Evolutionary conservation across 2,329 filamentous ascomycete species (phyloP), one percentile per base, ranked within the genome.

Genomic region (Leptographium lundbergii): DNA sequence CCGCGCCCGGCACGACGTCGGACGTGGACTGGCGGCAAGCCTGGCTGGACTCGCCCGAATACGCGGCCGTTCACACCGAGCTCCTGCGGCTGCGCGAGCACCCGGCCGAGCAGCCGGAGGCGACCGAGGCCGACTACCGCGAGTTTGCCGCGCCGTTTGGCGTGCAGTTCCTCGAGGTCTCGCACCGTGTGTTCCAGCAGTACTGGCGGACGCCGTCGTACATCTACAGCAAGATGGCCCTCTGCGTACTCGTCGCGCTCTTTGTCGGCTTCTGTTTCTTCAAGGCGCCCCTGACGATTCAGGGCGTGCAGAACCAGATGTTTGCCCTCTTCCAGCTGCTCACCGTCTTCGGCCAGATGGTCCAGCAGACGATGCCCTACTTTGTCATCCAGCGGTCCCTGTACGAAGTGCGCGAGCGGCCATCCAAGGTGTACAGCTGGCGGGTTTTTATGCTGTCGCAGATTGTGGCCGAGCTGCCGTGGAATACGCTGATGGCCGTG

Each of bases 121-220:
- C 14, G 72, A 70, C 58, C 71, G 70, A 63, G 89, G n/a, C 42
- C 13, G 53, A 56, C 39, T 58, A 85, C 72, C 80, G 82, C 62
- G 89, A 95, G 70, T 95, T 95, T 62, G 91, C 91, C 4, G 88
- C 89, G 6, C 82, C 87, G 0, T 89, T 95, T 68, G 67, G 65
- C 48, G 67, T 75, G 9, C 91, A 96, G 71, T 74, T 92, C 50
- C 74, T 72, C 59, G 78, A 85, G 67, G 88, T 89, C 59, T 79
- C 82, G 22, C 70, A 80, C 64, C 89, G 91, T 67, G 87, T 94
- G 29, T 94, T 94, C 76, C 81, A 91, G 68, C 59, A 60, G 70
- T 95, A 94, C 79, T 95, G 91, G 90, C 87, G 91, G 61, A 91
- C 86, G 0, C 91, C 91, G 0, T 81, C 85, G 6, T 95, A 95